Percentiles rank a stretch among this genome's conserved stretches.
phyloP scores from a whole-genome alignment of 768 basidiomycete genomes.

The Suillus spraguei region DNA sequence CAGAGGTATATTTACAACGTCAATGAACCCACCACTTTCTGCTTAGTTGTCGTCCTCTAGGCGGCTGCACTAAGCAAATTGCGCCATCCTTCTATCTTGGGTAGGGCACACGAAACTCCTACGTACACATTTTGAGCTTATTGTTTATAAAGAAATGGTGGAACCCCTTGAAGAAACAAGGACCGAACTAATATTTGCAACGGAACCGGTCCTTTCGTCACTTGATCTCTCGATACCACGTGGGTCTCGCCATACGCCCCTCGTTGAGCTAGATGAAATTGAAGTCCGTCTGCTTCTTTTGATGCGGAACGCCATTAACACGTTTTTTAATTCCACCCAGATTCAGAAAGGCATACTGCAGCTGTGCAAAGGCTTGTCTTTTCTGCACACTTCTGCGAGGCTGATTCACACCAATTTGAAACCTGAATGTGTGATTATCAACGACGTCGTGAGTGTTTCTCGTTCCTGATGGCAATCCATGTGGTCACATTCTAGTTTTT shows the following conservation, averaged over 20 bases:
- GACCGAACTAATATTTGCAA: slow-evolving; percentile 88
- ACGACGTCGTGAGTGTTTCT: slow-evolving; percentile 66
- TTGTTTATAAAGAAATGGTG: slow-evolving; percentile 75
- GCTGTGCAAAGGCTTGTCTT: slow-evolving; percentile 85
- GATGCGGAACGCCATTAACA: neutral
- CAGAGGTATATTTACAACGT: slow-evolving; percentile 62
- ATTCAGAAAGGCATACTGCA: slow-evolving; percentile 97
- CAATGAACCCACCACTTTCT: neutral
- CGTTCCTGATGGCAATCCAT: slow-evolving; percentile 1
- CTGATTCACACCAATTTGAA: slow-evolving; percentile 91
- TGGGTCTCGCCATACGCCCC: slow-evolving; percentile 51
- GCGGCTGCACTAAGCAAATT: slow-evolving; percentile 82
- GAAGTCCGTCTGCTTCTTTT: slow-evolving; percentile 57
- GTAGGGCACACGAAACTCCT: slow-evolving; percentile 39
- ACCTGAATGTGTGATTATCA: slow-evolving; percentile 87
- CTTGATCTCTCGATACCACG: slow-evolving; percentile 77
- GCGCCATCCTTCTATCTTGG: slow-evolving; percentile 92
- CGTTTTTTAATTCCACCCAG: slow-evolving; percentile 39
- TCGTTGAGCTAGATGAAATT: slow-evolving; percentile 92
- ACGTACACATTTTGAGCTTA: slow-evolving; percentile 8
- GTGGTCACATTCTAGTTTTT: neutral
- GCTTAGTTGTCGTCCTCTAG: slow-evolving; percentile 40
- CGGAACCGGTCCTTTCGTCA: slow-evolving; percentile 86
- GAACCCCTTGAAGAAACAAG: slow-evolving; percentile 96
- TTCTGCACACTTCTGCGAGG: slow-evolving; percentile 90